phyloP scores from a whole-genome alignment of 352 stramenopile genomes.

The Plasmopara halstedii region DNA sequence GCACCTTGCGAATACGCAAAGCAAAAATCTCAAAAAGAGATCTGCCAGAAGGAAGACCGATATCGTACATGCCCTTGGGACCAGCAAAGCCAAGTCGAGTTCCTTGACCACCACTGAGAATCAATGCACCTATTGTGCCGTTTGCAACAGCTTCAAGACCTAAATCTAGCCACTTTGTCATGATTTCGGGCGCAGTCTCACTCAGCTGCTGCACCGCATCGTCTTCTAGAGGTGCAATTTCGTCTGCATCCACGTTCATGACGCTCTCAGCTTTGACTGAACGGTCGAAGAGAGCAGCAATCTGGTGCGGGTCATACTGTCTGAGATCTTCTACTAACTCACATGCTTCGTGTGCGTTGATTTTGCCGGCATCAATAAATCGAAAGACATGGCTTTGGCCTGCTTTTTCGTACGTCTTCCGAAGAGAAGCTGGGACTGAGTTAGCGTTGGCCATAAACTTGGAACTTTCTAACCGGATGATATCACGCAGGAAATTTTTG shows the following conservation, averaged over 20 bases:
- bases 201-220: conserved; percentile 35
- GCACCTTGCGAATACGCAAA: conserved; percentile 80
- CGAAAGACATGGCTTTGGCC: conserved; percentile 41
- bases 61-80: conserved; percentile 93
- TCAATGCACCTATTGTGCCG: conserved; percentile 82
- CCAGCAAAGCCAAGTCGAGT: conserved; percentile 91
- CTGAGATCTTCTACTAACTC: conserved; percentile 32
- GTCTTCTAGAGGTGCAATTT: conserved; percentile 34
- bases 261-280: conserved; percentile 27
- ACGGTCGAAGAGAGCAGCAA: conserved; percentile 28
- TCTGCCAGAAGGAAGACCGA: conserved; percentile 85
- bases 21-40: conserved; percentile 91
- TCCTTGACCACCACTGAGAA: conserved; percentile 91
- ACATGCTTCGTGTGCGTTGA: conserved; percentile 24
- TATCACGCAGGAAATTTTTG: conserved; percentile 11
- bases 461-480: conserved; percentile 35
- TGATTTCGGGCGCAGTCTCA: conserved; percentile 16
- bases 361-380: conserved; percentile 33
- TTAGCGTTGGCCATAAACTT: conserved; percentile 11
- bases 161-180: conserved; percentile 26
- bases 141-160: conserved; percentile 69
- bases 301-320: conserved; percentile 20
- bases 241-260: conserved; percentile 5
- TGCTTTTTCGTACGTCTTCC: conserved; percentile 22
- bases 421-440: conserved; percentile 32